These are phyloP conservation scores for Royoungia palumana DNA, from an alignment of 768 basidiomycete genomes.

Conservation along the genomic window DNA sequence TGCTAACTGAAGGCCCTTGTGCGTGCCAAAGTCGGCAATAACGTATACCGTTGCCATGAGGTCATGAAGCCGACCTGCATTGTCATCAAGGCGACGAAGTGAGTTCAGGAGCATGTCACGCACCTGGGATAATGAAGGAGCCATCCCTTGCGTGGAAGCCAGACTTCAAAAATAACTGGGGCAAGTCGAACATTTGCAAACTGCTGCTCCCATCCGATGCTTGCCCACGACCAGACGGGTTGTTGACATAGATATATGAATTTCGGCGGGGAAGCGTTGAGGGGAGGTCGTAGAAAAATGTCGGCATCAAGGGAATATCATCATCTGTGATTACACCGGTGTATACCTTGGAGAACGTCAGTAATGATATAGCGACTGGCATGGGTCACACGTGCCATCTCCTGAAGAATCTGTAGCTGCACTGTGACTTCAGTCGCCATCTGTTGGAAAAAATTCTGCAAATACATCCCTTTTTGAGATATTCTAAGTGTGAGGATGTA, in stretches of 20 bases:
- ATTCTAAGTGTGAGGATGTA: no score
- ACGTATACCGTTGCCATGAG: slow-evolving; percentile 55
- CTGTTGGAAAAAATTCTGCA: slow-evolving; percentile 26
- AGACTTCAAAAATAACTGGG: slow-evolving; percentile 29
- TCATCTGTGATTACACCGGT: slow-evolving; percentile 53
- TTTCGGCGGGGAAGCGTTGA: slow-evolving; percentile 70
- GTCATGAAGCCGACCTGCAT: slow-evolving; percentile 13
- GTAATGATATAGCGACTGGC: background rate
- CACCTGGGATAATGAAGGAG: slow-evolving; percentile 66
- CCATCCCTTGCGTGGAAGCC: slow-evolving; percentile 40
- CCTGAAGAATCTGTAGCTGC: slow-evolving; percentile 70
- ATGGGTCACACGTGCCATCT: slow-evolving; percentile 47
- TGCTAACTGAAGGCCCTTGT: slow-evolving; percentile 54
- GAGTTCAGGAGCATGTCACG: slow-evolving; percentile 15
- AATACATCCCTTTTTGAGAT: background rate
- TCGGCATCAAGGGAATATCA: slow-evolving; percentile 48
- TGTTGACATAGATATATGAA: slow-evolving; percentile 61
- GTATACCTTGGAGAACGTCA: slow-evolving; percentile 46
- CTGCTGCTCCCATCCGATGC: slow-evolving; percentile 1
- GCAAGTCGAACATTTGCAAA: slow-evolving; percentile 26
- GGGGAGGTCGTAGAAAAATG: slow-evolving; percentile 90
- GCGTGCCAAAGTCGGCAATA: slow-evolving; percentile 73
- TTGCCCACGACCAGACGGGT: slow-evolving; percentile 29
- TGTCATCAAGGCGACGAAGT: slow-evolving; percentile 4
- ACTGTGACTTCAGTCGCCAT: slow-evolving; percentile 43